Conservation (phyloP, 768 basidiomycete species). For the Cyclocybe cylindracea region DNA sequence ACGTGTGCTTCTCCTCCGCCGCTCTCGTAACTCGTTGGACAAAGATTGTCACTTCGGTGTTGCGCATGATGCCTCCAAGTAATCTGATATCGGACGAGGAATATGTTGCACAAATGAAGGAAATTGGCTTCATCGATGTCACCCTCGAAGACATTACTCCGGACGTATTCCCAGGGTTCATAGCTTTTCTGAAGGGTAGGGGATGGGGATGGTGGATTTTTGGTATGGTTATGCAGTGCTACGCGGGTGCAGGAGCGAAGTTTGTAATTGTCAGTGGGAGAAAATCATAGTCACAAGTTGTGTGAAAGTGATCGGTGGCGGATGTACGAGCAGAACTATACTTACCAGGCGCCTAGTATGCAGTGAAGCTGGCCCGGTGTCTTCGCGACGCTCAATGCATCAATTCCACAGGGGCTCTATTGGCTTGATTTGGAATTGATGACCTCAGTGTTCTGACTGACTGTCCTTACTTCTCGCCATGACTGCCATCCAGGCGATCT, state of each 20-base stretch:
- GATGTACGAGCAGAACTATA: background rate
- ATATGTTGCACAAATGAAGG: conserved; percentile 44
- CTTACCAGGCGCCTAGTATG: no score
- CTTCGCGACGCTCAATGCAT: no score
- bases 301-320: background rate
- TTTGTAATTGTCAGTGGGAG: conserved; percentile 52
- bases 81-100: conserved; percentile 49
- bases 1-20: conserved; percentile 51
- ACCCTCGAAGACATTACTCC: conserved; percentile 55
- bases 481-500: conserved; percentile 79
- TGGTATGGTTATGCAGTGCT: conserved; percentile 36
- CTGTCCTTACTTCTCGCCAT: conserved; percentile 32
- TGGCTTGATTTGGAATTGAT: background rate
- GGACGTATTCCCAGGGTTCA: conserved; percentile 61
- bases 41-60: conserved; percentile 28
- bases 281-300: conserved; percentile 9
- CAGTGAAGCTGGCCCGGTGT: no score
- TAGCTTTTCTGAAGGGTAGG: conserved; percentile 43
- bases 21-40: conserved; percentile 23
- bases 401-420: no score
- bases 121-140: conserved; percentile 55
- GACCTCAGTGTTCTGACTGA: background rate
- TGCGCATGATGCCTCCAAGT: conserved; percentile 44
- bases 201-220: conserved; percentile 48
- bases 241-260: conserved; percentile 38